A percentile compares a stretch with the other conserved stretches of the same genome.
Conservation (phyloP, 1,284 basidiomycete genomes). For the Schizophyllum commune region DNA sequence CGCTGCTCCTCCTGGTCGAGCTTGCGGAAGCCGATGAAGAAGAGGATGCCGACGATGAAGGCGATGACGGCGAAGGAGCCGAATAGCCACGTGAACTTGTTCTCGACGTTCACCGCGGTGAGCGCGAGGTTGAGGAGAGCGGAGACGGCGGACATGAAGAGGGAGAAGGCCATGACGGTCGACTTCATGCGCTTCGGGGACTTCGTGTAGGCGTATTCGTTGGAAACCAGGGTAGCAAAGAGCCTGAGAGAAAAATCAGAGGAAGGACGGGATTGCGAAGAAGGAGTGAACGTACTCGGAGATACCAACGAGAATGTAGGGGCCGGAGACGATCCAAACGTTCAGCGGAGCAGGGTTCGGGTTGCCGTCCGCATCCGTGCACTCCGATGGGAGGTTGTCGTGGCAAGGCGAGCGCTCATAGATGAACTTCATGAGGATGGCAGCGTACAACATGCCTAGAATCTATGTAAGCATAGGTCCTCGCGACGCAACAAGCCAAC, state of each 20-base stretch:
- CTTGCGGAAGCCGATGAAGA: constrained; percentile 41
- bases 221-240: neutral
- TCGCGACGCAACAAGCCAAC: neutral
- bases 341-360: constrained; percentile 33
- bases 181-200: constrained; percentile 50
- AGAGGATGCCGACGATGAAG: constrained; percentile 40
- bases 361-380: constrained; percentile 18
- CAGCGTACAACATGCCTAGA: constrained; percentile 53
- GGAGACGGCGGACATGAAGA: constrained; percentile 47
- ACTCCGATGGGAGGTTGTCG: constrained; percentile 31
- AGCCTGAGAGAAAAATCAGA: neutral
- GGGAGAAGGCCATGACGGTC: constrained; percentile 45
- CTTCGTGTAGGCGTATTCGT: constrained; percentile 60
- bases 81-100: constrained; percentile 35
- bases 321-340: constrained; percentile 44
- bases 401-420: constrained; percentile 41
- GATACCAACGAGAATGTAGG: constrained; percentile 42
- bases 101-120: constrained; percentile 33
- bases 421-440: constrained; percentile 44
- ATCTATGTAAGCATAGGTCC: neutral
- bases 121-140: constrained; percentile 39
- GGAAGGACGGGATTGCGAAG: too few species aligned
- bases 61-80: constrained; percentile 38
- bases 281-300: constrained; percentile 45
- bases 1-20: constrained; percentile 39